Evolutionary conservation across 495 filamentous ascomycete species (phyloP).

Genomic region (Bryoglossum gracile): DNA sequence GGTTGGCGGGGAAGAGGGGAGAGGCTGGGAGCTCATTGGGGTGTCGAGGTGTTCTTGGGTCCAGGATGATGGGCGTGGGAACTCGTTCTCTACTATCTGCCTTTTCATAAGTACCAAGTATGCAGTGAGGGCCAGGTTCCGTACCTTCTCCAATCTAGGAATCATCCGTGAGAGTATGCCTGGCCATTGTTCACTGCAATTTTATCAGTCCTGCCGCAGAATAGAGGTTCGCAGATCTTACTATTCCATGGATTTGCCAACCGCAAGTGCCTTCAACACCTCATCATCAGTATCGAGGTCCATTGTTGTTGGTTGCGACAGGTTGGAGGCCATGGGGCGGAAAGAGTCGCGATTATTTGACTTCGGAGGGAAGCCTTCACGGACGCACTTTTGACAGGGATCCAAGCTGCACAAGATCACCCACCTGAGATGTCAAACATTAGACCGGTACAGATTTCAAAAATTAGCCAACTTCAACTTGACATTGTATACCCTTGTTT

Average conservation of each 20-base stretch:
- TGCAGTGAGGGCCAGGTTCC: slow-evolving; percentile 4
- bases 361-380: too few species aligned
- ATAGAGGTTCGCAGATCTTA: slow-evolving; percentile 33
- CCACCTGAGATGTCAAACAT: too few species aligned
- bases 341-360: slow-evolving; percentile 7
- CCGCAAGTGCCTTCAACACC: slow-evolving; percentile 52
- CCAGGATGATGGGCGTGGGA: background rate
- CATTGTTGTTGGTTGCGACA: background rate
- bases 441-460: too few species aligned
- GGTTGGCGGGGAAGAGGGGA: slow-evolving; percentile 8
- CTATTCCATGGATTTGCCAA: slow-evolving; percentile 62
- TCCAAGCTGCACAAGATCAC: too few species aligned
- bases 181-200: slow-evolving; percentile 36
- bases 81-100: background rate
- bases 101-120: background rate
- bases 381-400: too few species aligned
- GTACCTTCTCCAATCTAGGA: slow-evolving; percentile 45
- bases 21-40: background rate
- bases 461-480: too few species aligned
- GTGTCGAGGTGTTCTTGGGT: background rate
- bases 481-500: too few species aligned
- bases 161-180: slow-evolving; percentile 42
- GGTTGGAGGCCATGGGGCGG: background rate
- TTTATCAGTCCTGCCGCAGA: background rate
- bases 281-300: slow-evolving; percentile 41